These are phyloP conservation scores for Candida golubevii DNA, from an alignment of 805 yeast genomes.

Conservation along the genomic window DNA sequence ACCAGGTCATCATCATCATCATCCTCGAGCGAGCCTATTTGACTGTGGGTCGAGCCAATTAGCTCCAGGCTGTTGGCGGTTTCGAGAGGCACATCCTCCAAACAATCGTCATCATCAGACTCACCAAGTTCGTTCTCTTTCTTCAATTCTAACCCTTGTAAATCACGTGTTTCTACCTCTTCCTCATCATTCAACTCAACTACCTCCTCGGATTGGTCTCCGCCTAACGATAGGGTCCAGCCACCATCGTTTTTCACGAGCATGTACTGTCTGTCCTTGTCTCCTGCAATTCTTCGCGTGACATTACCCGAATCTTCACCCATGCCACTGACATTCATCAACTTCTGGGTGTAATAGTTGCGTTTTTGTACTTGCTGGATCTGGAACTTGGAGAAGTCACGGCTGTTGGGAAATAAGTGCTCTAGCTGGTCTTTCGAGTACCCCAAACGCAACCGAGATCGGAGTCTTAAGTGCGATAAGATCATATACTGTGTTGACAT, in stretches of 20 bases:
- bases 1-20: constrained; percentile 22
- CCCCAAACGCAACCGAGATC: constrained; percentile 93
- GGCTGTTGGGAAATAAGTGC: constrained; percentile 71
- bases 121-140: constrained; percentile 4
- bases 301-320: constrained; percentile 47
- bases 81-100: constrained; percentile 23
- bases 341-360: constrained; percentile 80
- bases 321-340: constrained; percentile 82
- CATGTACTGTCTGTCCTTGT: constrained; percentile 69
- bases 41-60: not conserved
- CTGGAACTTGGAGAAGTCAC: constrained; percentile 91
- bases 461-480: constrained; percentile 71
- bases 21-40: not conserved
- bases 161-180: constrained; percentile 15
- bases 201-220: constrained; percentile 40
- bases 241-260: constrained; percentile 76
- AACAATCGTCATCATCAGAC: constrained; percentile 16
- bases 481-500: constrained; percentile 83
- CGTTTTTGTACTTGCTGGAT: constrained; percentile 89
- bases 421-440: constrained; percentile 86
- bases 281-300: constrained; percentile 73
- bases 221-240: constrained; percentile 65
- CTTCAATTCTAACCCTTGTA: not conserved
- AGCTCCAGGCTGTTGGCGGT: not conserved
- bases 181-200: constrained; percentile 45